Evolutionary conservation across 306 rosid species (phyloP), one percentile per base, ranked within the genome.

Genomic region (Betula pendula): DNA sequence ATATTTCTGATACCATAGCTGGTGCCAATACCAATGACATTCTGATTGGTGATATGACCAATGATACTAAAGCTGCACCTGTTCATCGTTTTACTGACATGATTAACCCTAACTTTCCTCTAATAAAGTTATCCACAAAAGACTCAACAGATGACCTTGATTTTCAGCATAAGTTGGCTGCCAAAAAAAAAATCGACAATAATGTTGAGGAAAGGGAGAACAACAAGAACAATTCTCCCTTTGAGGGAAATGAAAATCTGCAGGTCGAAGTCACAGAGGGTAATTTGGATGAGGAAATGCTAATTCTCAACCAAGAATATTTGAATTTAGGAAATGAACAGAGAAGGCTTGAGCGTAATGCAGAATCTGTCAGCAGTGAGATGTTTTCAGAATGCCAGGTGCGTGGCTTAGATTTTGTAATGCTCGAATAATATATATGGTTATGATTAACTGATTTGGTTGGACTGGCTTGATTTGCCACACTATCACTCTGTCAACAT

Each of bases 321-420:
- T 25, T 72, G 81, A 84, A 75, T 80, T 82, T 94, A 40, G 95
- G 88, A 74, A 83, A 80, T 77, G 95, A 94, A 83, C 98, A 83
- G 86, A 89, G 87, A 82, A 87, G 82, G 88, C 88, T 90, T 72
- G 98, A 92, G 82, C 97, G 96, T 70, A 87, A 94, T 87, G 96
- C 96, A 59, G 98, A 94, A 70, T 86, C 95, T 71, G 96, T 89
- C 73, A 89, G 89, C 84, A 79, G 95, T 70, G 98, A 92, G 82
- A 86, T 94, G 85, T 94, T 90, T 74, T 85, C 90, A 50, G 98
- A 94, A 76, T 94, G 98, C 82, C 98, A 94, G 98, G 98, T 94
- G 79, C 14, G 76, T 71, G 79, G 80, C 82, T 71, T 17, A 72
- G 71, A 7, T 71, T 70, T 77, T 70, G n/a, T 51, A 47, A 40